phyloP scores from a whole-genome alignment of 2,329 filamentous ascomycete species.

The Fusarium acutatum region DNA sequence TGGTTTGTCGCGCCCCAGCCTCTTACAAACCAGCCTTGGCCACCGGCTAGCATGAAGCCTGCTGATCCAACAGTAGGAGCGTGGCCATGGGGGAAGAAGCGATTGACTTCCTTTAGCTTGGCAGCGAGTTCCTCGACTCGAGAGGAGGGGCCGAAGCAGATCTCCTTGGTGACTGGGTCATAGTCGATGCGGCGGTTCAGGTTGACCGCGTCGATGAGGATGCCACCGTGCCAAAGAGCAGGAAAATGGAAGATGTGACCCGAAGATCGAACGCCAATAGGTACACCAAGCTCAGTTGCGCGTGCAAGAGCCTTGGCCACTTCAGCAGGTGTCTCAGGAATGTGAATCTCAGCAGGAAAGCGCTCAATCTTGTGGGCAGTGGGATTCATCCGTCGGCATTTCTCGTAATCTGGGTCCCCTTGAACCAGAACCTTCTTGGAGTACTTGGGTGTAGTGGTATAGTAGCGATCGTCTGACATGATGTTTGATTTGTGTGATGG shows the following conservation, averaged over 20 bases:
- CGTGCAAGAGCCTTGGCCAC: conserved; percentile 2
- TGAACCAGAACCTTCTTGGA: background rate
- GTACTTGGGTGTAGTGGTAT: background rate
- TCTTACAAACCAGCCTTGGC: conserved; percentile 11
- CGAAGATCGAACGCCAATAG: conserved; percentile 7
- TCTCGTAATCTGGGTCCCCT: background rate
- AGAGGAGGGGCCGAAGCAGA: background rate
- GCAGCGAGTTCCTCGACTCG: conserved; percentile 4
- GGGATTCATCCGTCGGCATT: background rate
- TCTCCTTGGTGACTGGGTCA: conserved; percentile 1
- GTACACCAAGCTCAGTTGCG: background rate
- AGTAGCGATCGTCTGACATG: background rate
- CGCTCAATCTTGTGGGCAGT: background rate
- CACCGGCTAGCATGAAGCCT: conserved; percentile 15
- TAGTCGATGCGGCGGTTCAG: conserved; percentile 6
- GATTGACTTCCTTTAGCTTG: background rate
- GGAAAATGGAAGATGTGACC: conserved; percentile 9
- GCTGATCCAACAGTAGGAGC: conserved; percentile 1
- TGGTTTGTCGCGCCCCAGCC: conserved; percentile 4
- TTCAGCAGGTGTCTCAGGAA: background rate
- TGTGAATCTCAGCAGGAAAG: conserved; percentile 4
- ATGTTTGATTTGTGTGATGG: background rate
- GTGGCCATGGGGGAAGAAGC: conserved; percentile 13
- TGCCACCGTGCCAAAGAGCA: background rate
- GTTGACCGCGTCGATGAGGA: conserved; percentile 11